These are phyloP conservation scores for Sicyos edulis DNA, from an alignment of 306 rosid species.

Conservation along the genomic window DNA sequence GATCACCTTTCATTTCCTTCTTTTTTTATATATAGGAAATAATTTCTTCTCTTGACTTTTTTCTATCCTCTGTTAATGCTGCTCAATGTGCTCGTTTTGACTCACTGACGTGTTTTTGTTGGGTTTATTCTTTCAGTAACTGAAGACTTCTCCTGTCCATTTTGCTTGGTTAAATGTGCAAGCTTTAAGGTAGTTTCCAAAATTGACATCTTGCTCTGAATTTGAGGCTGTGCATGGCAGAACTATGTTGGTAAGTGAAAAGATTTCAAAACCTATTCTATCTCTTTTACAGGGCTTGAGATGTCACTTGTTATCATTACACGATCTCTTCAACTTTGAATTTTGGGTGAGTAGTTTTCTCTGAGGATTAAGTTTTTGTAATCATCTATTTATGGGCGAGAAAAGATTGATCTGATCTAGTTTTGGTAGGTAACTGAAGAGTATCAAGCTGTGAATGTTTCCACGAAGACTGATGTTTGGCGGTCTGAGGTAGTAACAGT, in stretches of 20 bases:
- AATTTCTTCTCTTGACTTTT: not conserved
- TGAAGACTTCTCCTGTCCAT: constrained; percentile 71
- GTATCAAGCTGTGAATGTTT: constrained; percentile 61
- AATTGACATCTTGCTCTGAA: constrained; percentile 8
- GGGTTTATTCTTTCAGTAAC: constrained; percentile 48
- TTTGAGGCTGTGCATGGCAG: not conserved
- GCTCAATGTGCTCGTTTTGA: not conserved
- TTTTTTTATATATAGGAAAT: not conserved
- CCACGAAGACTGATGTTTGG: constrained; percentile 43
- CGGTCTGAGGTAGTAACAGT: constrained; percentile 46
- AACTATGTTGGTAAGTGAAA: constrained; percentile 21
- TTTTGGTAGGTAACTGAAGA: constrained; percentile 61
- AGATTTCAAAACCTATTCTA: constrained; percentile 14
- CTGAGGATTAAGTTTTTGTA: constrained; percentile 21
- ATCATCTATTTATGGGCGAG: constrained; percentile 24
- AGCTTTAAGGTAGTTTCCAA: constrained; percentile 56
- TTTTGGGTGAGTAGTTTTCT: constrained; percentile 65
- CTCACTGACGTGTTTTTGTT: not conserved
- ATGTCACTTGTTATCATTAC: constrained; percentile 59
- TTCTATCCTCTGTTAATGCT: not conserved
- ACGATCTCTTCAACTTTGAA: constrained; percentile 71
- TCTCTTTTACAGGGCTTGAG: constrained; percentile 57
- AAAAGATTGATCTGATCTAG: constrained; percentile 25
- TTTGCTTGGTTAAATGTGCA: constrained; percentile 67
- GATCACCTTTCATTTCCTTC: not conserved